Evolutionary conservation across 495 filamentous ascomycete species (phyloP), one percentile per base, ranked within the genome.

Genomic region (Lepraria neglecta): DNA sequence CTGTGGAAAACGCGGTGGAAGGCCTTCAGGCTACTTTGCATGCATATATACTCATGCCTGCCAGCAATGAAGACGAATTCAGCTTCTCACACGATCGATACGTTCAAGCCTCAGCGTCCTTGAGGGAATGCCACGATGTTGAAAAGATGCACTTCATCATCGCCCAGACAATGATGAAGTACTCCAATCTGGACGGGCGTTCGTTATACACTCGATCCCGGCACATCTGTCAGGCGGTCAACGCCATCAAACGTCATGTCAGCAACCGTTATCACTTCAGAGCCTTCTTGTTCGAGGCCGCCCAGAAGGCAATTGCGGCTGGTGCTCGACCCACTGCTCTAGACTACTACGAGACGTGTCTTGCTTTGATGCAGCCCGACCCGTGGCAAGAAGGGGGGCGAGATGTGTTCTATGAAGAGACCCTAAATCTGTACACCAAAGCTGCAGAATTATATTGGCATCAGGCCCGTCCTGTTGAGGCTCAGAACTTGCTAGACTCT

Each of bases 331-430:
- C 86, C 6, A 89, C 87, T 7, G 90, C 89, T 3, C 79, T 88
- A 35, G 87, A 84, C 73, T 95, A 91, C 69, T 92, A 86, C 72
- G 79, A 81, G 38, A 80, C 82, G 65, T 89, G 87, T 61, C 80
- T 95, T 53, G 78, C 77, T n/a, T 78, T 96, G 31, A 80, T 96
- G 28, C 90, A 94, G 69, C 75, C 84, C 19, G 73, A 89, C 58
- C 86, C 88, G 2, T 96, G 91, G 91, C 78, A 82, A 60, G 87
- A 88, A 30, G 76, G 75, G 11, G 67, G 71, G 28, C 75, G 79
- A n/a, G 91, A 95, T 69, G 84, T 88, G 1, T 84, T 84, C 58
- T 95, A 95, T 65, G 83, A 90, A n/a, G 90, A 95, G 72, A 94
- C 89, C 0, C 74, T 92, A 50, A 80, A 84, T 56, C 73, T 95